Evolutionary conservation across 495 filamentous ascomycete species (phyloP).

Genomic region (Neurospora sp.): DNA sequence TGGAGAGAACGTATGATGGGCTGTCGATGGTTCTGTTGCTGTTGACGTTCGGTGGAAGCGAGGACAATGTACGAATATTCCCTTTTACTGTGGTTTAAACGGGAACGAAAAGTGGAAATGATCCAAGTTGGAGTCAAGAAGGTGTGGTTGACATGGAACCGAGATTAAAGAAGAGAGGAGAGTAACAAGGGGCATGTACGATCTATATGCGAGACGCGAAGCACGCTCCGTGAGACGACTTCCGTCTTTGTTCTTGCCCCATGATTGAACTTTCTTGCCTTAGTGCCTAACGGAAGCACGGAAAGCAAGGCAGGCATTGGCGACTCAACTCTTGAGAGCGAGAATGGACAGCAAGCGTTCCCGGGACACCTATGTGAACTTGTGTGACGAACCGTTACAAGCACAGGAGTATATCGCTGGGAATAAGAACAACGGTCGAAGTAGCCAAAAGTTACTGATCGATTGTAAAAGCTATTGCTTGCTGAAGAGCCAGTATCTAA

Average conservation of each 20-base stretch:
- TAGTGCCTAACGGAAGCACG: neutral
- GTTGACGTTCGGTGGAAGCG: neutral
- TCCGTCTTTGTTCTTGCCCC: neutral
- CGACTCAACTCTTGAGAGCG: neutral
- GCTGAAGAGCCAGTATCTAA: no score
- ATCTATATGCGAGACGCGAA: neutral
- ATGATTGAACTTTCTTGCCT: neutral
- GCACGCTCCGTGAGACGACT: neutral
- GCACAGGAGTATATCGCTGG: no score
- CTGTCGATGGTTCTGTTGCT: neutral
- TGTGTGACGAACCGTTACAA: no score
- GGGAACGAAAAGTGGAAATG: neutral
- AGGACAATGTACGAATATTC: neutral
- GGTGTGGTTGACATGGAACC: neutral
- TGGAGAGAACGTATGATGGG: neutral
- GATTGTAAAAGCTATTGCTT: no score
- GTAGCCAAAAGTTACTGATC: no score
- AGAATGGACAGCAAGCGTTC: neutral
- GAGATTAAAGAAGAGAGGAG: neutral
- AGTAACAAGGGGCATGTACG: neutral
- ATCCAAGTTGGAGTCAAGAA: neutral
- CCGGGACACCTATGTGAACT: neutral
- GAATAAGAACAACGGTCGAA: no score
- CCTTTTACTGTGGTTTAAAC: neutral
- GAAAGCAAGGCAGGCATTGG: neutral